A percentile compares a stretch with the other conserved stretches of the same genome.
Evolutionary conservation across 768 basidiomycete genomes (phyloP).

Genomic region (Lentinula sp.): DNA sequence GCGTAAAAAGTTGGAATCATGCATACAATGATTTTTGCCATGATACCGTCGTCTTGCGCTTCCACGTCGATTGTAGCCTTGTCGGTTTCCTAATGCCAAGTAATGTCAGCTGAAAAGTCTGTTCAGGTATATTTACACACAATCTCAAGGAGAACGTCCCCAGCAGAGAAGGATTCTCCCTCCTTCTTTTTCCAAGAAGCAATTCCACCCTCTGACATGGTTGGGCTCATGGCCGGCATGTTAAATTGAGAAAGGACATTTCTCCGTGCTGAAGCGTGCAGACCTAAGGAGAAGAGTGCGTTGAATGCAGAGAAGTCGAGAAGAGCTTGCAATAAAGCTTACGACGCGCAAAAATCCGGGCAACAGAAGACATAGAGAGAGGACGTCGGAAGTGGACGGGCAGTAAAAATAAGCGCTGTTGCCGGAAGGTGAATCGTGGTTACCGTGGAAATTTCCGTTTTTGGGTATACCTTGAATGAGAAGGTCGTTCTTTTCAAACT

Average conservation of each 20-base stretch:
- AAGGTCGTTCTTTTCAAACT: too few species aligned
- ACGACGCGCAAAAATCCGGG: conserved; percentile 66
- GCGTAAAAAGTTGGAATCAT: neutral
- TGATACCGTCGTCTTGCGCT: conserved; percentile 94
- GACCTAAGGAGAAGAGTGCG: conserved; percentile 38
- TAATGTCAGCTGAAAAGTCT: neutral
- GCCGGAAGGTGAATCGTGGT: neutral
- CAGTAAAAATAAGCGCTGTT: neutral
- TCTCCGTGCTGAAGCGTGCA: conserved; percentile 77
- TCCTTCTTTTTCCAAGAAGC: conserved; percentile 97
- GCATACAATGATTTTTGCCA: conserved; percentile 94
- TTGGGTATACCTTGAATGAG: neutral
- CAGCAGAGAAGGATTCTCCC: conserved; percentile 82
- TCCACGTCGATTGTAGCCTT: conserved; percentile 99
- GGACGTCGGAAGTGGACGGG: conserved; percentile 18
- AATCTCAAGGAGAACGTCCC: conserved; percentile 95
- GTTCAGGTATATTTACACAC: conserved; percentile 37
- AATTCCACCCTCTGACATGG: conserved; percentile 99
- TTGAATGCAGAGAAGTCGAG: neutral
- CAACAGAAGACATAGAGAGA: conserved; percentile 55
- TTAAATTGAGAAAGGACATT: conserved; percentile 81
- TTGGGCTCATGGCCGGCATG: conserved; percentile 99
- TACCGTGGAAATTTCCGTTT: neutral
- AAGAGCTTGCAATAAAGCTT: conserved; percentile 17
- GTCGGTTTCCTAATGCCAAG: conserved; percentile 85